Percentiles rank a stretch among this genome's conserved stretches.
phyloP scores from a whole-genome alignment of 306 rosid species.

The Cajanus cajan region DNA sequence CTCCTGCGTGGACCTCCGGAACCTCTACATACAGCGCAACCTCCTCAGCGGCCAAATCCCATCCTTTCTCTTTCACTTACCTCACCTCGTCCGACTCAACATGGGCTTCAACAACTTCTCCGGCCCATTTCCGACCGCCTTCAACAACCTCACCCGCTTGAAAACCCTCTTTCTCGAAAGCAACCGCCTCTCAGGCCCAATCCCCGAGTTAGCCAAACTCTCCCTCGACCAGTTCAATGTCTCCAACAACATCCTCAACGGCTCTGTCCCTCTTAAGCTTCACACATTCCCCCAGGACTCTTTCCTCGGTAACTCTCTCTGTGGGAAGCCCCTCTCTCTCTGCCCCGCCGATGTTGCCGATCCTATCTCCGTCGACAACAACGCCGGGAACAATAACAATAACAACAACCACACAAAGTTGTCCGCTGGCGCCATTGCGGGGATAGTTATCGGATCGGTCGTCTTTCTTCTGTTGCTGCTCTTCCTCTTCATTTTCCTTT shows the following conservation, averaged over 20 bases:
- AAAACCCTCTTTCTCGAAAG: constrained; percentile 50
- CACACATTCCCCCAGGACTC: constrained; percentile 39
- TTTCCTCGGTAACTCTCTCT: constrained; percentile 59
- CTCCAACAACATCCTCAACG: constrained; percentile 57
- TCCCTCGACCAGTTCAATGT: constrained; percentile 59
- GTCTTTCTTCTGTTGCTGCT: constrained; percentile 41
- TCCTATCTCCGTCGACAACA: constrained; percentile 23
- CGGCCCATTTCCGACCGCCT: constrained; percentile 31
- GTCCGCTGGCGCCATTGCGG: constrained; percentile 59
- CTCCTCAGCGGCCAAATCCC: constrained; percentile 49
- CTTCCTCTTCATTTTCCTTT: constrained; percentile 39
- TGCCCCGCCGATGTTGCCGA: constrained; percentile 38
- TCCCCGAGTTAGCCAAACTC: constrained; percentile 29
- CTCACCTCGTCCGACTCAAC: constrained; percentile 54
- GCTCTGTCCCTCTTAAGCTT: constrained; percentile 52
- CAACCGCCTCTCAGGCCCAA: constrained; percentile 44
- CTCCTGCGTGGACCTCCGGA: constrained; percentile 48
- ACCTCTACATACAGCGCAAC: constrained; percentile 61
- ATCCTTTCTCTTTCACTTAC: constrained; percentile 28
- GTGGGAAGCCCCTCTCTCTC: constrained; percentile 53
- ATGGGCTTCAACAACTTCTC: constrained; percentile 65
- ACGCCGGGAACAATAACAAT: too few species aligned
- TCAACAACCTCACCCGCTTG: constrained; percentile 43
- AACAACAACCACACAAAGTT: constrained; percentile 20
- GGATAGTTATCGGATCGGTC: constrained; percentile 59